Evolutionary conservation across 768 basidiomycete species (phyloP).

Genomic region (Mycena chlorophos): DNA sequence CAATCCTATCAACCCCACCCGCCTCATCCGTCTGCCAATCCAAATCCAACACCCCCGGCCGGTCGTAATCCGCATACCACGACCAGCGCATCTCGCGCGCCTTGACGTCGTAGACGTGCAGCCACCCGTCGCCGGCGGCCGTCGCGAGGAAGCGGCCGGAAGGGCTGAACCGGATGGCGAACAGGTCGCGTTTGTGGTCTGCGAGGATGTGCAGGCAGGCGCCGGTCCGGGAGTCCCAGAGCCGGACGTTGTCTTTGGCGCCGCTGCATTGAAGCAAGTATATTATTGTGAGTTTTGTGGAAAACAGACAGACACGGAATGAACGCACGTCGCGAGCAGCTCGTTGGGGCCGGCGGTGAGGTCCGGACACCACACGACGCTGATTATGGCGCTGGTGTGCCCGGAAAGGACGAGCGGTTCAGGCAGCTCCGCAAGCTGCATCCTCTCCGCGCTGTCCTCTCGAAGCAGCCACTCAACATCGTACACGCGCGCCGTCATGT

Average conservation of each 20-base stretch:
- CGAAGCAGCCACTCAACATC: conserved; percentile 40
- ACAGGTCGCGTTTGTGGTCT: conserved; percentile 73
- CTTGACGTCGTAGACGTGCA: conserved; percentile 69
- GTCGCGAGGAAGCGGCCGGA: conserved; percentile 71
- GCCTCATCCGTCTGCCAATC: conserved; percentile 54
- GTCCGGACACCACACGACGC: conserved; percentile 68
- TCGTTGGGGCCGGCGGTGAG: conserved; percentile 52
- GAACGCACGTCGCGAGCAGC: conserved; percentile 67
- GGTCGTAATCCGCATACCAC: conserved; percentile 59
- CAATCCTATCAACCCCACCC: conserved; percentile 58
- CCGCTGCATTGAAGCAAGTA: conserved; percentile 52
- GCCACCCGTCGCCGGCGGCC: conserved; percentile 76
- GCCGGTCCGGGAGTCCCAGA: conserved; percentile 83
- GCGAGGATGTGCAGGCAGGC: conserved; percentile 69
- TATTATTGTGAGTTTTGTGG: background rate
- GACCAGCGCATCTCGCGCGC: conserved; percentile 57
- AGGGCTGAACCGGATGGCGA: conserved; percentile 74
- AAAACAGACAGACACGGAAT: background rate
- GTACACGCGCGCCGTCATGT: conserved; percentile 78
- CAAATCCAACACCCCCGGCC: conserved; percentile 72
- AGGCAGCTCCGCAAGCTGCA: conserved; percentile 37
- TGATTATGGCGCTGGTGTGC: conserved; percentile 65
- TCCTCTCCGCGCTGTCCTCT: conserved; percentile 29
- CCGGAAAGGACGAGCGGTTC: conserved; percentile 51
- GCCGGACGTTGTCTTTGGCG: conserved; percentile 74